Evolutionary conservation across 2,329 filamentous ascomycete genomes (phyloP), one percentile per base, ranked within the genome.

Genomic region (Fragosphaeria purpurea): DNA sequence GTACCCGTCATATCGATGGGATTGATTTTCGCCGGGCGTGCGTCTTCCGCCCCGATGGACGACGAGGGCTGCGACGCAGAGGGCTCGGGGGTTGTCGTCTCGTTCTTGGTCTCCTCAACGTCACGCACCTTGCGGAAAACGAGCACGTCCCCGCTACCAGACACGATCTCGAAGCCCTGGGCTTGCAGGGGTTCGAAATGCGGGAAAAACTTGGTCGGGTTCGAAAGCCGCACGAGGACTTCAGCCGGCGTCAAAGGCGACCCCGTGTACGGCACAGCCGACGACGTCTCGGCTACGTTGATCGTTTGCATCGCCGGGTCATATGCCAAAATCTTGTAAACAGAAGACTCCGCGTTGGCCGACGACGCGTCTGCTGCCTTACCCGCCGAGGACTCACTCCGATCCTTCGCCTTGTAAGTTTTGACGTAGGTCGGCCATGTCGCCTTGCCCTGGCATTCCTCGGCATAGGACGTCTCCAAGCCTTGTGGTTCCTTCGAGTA

Each of bases 311-410:
- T 80, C 7, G 68, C 69, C 1, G 77, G 69, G 56, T 86, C 80
- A 58, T 82, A 86, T 2, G 79, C 82, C 6, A 88, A 70, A 37
- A 86, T 74, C 61, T 79, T 85, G 69, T 85, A 86, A 4, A 75
- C 51, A 6, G 59, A 31, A 8, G 56, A 48, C 22, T 33, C 33
- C 5, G 50, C 22, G 0, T 44, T 11, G 10, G 38, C 11, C 37
- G 44, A 13, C 5, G 43, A 11, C 3, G 46, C 4, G 2, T 49
- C 8, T 7, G 46, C 39, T 6, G 30, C 30, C 1, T 47, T 37
- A 4, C 35, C 42, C 7, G 41, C 47, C 6, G 30, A 31, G 7
- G 5, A 4, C 1, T 13, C 37, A 3, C 22, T 34, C 8, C 46
- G 52, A 6, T 41, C 30, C 2, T 42, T 35, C 2, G 37, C 31